Evolutionary conservation across 805 yeast genomes (phyloP), one percentile per base, ranked within the genome.

Genomic region (Saturnispora quitensis): DNA sequence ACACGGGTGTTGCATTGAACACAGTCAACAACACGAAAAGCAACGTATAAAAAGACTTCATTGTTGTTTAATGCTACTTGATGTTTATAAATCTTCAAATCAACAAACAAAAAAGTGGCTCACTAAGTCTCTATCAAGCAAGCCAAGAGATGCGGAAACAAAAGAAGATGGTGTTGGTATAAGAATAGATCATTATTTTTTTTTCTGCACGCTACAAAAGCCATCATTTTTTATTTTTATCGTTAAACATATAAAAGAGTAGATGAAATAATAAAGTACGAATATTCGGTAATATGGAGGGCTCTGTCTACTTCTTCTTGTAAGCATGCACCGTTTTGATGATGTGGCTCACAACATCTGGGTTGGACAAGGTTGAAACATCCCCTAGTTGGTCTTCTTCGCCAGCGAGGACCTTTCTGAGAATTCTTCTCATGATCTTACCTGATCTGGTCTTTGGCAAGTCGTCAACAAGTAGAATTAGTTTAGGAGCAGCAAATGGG

Each of bases 391-490:
- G 89, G 64, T 85, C 90, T 56, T 84, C 85, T 69, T 85, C 91
- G 57, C 81, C 75, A 46, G 89, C 83, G 47, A 83, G 72, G 55
- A 85, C 74, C 73, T 85, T 85, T 72, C 93, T 79, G 68, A 85
- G 75, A 63, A 85, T 84, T 73, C 93, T 78, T 78, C 93, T 81
- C 93, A 85, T 85, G 60, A 85, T 85, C 73, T 85, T 85, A 64
- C 93, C 93, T 4, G 89, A 83, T 73, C 93, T 81, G 12, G 93
- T 85, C 76, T 85, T 85, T 63, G 93, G 93, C 67, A 85, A 78
- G 66, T 85, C 93, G 60, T 77, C 78, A 49, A 85, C 91, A 50
- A 85, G 68, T 44, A 85, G 73, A 55, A 86, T 82, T 45, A 80
- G 68, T 70, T 85, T 85, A 58, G 93, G 93, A 43, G 91, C 89